A percentile compares a stretch with the other conserved stretches of the same genome.
Evolutionary conservation across 2,329 filamentous ascomycete genomes (phyloP).

Genomic region (Phialophora expanda): DNA sequence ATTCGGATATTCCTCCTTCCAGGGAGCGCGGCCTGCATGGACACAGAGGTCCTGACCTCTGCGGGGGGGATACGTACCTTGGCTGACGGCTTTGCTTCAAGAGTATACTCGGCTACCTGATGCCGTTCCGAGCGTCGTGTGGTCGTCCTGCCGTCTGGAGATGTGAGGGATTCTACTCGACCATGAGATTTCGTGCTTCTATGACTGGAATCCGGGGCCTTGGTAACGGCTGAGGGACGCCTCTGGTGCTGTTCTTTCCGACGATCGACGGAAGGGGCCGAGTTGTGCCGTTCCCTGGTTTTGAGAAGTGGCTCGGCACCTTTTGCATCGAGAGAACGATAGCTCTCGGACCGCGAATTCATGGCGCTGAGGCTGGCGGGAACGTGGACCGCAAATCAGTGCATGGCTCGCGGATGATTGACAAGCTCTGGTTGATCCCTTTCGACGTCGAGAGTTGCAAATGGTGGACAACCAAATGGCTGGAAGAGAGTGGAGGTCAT

Average conservation of each 20-base stretch:
- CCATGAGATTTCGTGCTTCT: slow-evolving; percentile 33
- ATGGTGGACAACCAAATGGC: slow-evolving; percentile 13
- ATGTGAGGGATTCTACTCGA: slow-evolving; percentile 27
- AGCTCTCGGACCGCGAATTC: slow-evolving; percentile 38
- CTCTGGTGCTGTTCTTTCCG: slow-evolving; percentile 33
- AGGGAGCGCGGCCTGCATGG: no score
- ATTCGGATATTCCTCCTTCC: slow-evolving; percentile 15
- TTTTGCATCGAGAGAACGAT: slow-evolving; percentile 38
- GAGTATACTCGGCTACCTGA: slow-evolving; percentile 10
- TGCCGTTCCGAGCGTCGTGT: slow-evolving; percentile 20
- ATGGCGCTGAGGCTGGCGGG: slow-evolving; percentile 30
- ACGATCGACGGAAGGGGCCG: slow-evolving; percentile 34
- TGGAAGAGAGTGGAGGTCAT: slow-evolving; percentile 29
- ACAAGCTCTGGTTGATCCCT: slow-evolving; percentile 20
- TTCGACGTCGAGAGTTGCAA: slow-evolving; percentile 6
- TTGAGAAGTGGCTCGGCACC: slow-evolving; percentile 28
- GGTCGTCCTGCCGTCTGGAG: slow-evolving; percentile 21
- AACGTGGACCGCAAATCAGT: slow-evolving; percentile 18
- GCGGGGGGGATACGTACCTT: slow-evolving; percentile 26
- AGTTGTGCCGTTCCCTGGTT: slow-evolving; percentile 38
- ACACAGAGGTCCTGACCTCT: not conserved
- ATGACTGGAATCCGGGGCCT: slow-evolving; percentile 27
- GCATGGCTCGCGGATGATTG: slow-evolving; percentile 19
- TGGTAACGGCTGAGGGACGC: slow-evolving; percentile 31
- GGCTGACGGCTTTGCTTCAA: slow-evolving; percentile 22